Conservation (phyloP, 1,139 yeast genomes). For the Petasospora fabianii region DNA sequence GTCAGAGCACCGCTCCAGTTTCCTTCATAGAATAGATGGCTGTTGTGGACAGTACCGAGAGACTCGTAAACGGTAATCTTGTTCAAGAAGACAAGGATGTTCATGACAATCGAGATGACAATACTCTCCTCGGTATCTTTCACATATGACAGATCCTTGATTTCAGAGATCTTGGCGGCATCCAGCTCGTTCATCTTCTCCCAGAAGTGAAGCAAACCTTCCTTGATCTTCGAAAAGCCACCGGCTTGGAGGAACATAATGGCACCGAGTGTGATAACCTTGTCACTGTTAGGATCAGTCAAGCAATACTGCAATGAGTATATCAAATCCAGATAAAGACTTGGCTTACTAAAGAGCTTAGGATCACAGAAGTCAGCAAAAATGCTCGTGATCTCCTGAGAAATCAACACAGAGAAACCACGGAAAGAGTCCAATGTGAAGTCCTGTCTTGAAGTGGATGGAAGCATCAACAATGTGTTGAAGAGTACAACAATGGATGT, state of each 20-base stretch:
- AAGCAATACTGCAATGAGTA: constrained; percentile 30
- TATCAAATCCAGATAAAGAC: constrained; percentile 16
- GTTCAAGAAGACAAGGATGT: constrained; percentile 40
- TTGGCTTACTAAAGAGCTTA: constrained; percentile 8
- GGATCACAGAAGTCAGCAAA: constrained; percentile 19
- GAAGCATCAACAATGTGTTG: constrained; percentile 25
- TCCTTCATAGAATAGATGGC: constrained; percentile 25
- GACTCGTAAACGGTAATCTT: constrained; percentile 35
- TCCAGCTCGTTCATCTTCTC: constrained; percentile 22
- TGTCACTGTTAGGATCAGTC: constrained; percentile 25
- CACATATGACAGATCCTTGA: constrained; percentile 37
- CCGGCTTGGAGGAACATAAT: constrained; percentile 46
- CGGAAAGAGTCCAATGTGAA: constrained; percentile 16
- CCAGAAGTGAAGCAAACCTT: constrained; percentile 26
- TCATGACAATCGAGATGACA: constrained; percentile 39
- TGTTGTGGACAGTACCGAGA: constrained; percentile 14
- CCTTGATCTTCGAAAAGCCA: constrained; percentile 35
- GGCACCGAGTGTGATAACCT: constrained; percentile 41
- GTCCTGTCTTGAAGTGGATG: constrained; percentile 26
- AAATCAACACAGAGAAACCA: constrained; percentile 36
- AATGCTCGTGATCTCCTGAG: constrained; percentile 35
- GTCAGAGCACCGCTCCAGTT: constrained; percentile 17
- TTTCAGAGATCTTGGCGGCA: constrained; percentile 31
- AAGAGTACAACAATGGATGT: constrained; percentile 40
- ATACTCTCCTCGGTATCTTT: constrained; percentile 38